Percentiles rank a stretch among this genome's conserved stretches.
Evolutionary conservation across 2,329 filamentous ascomycete genomes (phyloP).

Genomic region (Westerdykella sp.): DNA sequence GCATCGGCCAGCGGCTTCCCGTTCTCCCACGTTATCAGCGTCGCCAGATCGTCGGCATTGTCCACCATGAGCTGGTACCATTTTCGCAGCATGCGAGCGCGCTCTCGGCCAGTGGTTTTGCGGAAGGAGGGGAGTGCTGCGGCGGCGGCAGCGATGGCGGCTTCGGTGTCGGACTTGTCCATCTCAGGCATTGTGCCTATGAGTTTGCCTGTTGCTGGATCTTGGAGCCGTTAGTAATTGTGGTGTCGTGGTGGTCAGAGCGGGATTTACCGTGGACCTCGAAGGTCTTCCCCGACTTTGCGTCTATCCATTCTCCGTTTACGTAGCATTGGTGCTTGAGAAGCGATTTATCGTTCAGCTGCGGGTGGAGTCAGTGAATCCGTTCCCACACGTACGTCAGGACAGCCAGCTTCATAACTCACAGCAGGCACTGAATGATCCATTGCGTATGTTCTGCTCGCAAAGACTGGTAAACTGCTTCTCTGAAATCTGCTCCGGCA

Average conservation of each 20-base stretch:
- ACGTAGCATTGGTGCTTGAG: conserved; percentile 82
- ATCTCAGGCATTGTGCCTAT: conserved; percentile 86
- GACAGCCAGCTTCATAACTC: neutral
- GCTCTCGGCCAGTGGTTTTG: conserved; percentile 65
- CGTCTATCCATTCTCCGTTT: conserved; percentile 86
- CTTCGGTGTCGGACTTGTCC: conserved; percentile 66
- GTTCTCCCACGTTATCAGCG: conserved; percentile 82
- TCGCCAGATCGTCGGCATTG: conserved; percentile 74
- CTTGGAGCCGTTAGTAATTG: conserved; percentile 38
- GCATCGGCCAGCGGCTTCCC: conserved; percentile 66
- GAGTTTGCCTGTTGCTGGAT: conserved; percentile 74
- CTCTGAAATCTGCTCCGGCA: conserved; percentile 29
- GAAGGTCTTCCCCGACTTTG: conserved; percentile 85
- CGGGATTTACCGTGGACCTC: conserved; percentile 55
- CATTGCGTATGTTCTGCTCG: conserved; percentile 41
- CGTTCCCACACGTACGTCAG: neutral
- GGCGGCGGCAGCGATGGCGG: conserved; percentile 76
- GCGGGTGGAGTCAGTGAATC: conserved; percentile 8
- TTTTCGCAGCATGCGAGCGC: conserved; percentile 65
- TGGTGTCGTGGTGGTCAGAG: neutral
- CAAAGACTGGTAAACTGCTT: conserved; percentile 28
- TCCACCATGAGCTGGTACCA: conserved; percentile 78
- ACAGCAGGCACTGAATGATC: conserved; percentile 39
- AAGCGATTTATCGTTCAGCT: conserved; percentile 52
- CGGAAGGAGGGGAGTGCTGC: conserved; percentile 68